Evolutionary conservation across 2,329 filamentous ascomycete genomes (phyloP).

Genomic region (Sphaceloma murrayae): DNA sequence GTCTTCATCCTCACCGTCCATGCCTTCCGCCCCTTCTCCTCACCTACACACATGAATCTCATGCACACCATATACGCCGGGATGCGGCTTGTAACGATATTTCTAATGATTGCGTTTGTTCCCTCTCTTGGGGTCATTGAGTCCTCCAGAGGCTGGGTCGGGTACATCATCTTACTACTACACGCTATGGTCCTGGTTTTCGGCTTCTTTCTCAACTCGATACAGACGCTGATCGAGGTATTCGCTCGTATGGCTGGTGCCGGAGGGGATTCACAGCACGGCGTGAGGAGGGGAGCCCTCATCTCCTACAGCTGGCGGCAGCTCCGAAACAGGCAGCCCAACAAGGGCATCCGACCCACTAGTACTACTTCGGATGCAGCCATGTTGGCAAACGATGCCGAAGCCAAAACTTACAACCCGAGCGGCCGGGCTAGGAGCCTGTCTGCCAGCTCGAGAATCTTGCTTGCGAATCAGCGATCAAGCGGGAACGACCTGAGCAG

Average conservation of each 20-base stretch:
- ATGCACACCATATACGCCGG: slow-evolving; percentile 80
- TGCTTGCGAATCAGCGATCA: slow-evolving; percentile 33
- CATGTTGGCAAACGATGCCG: slow-evolving; percentile 63
- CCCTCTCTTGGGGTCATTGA: slow-evolving; percentile 71
- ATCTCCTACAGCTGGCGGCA: slow-evolving; percentile 74
- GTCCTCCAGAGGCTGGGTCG: slow-evolving; percentile 83
- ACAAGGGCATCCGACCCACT: slow-evolving; percentile 50
- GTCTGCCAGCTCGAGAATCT: slow-evolving; percentile 52
- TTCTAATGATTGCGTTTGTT: slow-evolving; percentile 57
- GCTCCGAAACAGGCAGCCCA: slow-evolving; percentile 59
- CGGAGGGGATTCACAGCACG: slow-evolving; percentile 53
- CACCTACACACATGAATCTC: slow-evolving; percentile 91
- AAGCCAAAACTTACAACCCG: slow-evolving; percentile 50
- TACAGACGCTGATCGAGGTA: slow-evolving; percentile 87
- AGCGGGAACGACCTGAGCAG: slow-evolving; percentile 12
- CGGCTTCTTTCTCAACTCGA: slow-evolving; percentile 83
- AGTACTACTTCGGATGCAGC: slow-evolving; percentile 75
- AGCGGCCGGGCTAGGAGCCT: slow-evolving; percentile 48
- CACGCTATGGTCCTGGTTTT: slow-evolving; percentile 80
- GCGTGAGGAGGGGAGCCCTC: slow-evolving; percentile 56
- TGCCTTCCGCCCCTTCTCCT: slow-evolving; percentile 82
- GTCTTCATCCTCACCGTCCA: slow-evolving; percentile 78
- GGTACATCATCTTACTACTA: slow-evolving; percentile 78
- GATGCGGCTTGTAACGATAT: slow-evolving; percentile 59
- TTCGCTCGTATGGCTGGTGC: slow-evolving; percentile 71